These are phyloP conservation scores for Cladosporium sp. DNA, from an alignment of 2,329 filamentous ascomycete genomes.

Conservation along the genomic window DNA sequence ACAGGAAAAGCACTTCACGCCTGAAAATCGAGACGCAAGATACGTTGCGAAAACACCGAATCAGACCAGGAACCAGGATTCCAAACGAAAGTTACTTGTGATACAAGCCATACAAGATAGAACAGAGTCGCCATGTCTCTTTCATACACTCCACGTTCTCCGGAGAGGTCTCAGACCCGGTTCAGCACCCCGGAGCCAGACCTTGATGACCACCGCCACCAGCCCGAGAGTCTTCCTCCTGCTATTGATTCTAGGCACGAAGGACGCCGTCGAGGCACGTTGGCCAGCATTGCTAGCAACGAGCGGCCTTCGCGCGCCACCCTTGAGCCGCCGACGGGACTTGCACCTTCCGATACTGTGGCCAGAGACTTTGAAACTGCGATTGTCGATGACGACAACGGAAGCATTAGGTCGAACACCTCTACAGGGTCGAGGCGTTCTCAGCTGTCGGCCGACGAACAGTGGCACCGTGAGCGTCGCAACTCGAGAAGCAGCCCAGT, in stretches of 20 bases:
- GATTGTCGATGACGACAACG: slow-evolving; percentile 71
- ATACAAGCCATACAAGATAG: slow-evolving; percentile 9
- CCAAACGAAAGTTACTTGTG: background rate
- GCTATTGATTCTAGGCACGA: slow-evolving; percentile 42
- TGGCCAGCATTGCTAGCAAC: slow-evolving; percentile 59
- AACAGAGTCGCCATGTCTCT: slow-evolving; percentile 35
- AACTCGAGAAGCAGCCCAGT: slow-evolving; percentile 32
- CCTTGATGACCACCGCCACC: slow-evolving; percentile 81
- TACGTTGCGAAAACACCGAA: background rate
- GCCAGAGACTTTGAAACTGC: slow-evolving; percentile 84
- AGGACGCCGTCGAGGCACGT: slow-evolving; percentile 61
- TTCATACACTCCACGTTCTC: slow-evolving; percentile 59
- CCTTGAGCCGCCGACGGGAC: slow-evolving; percentile 40
- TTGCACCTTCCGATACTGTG: slow-evolving; percentile 36
- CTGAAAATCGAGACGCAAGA: background rate
- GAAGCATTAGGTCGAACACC: slow-evolving; percentile 45
- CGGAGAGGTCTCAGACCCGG: slow-evolving; percentile 50
- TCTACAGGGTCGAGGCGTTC: slow-evolving; percentile 27
- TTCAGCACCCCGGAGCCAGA: slow-evolving; percentile 73
- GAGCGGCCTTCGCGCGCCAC: slow-evolving; percentile 43
- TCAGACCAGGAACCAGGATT: background rate
- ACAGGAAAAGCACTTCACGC: background rate
- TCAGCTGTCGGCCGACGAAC: slow-evolving; percentile 22
- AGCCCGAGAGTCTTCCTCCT: slow-evolving; percentile 57
- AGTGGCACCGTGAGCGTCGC: slow-evolving; percentile 29